Evolutionary conservation across 495 filamentous ascomycete genomes (phyloP).

Genomic region (Amorphotheca resinae): DNA sequence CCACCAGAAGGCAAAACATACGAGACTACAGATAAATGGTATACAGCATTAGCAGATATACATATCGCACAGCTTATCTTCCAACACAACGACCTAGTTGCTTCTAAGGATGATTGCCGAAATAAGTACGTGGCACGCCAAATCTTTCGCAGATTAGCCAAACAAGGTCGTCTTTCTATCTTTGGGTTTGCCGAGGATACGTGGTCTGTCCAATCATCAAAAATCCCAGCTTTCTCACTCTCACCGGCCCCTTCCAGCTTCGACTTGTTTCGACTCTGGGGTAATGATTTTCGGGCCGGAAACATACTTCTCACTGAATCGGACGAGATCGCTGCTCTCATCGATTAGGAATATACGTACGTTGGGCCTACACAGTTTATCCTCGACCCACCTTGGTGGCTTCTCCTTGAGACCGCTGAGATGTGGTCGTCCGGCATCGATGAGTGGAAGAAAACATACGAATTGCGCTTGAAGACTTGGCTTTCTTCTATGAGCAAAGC

Average conservation of each 20-base stretch:
- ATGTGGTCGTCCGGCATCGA: constrained; percentile 24
- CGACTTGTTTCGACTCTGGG: constrained; percentile 14
- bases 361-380: constrained; percentile 28
- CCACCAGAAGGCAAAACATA: constrained; percentile 24
- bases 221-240: neutral
- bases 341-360: constrained; percentile 32
- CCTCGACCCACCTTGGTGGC: constrained; percentile 32
- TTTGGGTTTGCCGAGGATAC: constrained; percentile 23
- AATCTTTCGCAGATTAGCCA: constrained; percentile 24
- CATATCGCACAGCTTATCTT: constrained; percentile 28
- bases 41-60: constrained; percentile 28
- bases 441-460: constrained; percentile 19
- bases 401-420: constrained; percentile 27
- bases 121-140: constrained; percentile 27
- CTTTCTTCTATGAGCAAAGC: constrained; percentile 21
- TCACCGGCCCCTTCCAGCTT: neutral
- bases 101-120: constrained; percentile 25
- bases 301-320: constrained; percentile 20
- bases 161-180: constrained; percentile 20
- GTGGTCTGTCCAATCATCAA: constrained; percentile 18
- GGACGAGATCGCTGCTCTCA: constrained; percentile 10
- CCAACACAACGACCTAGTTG: constrained; percentile 30
- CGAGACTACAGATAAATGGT: constrained; percentile 26
- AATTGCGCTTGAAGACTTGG: constrained; percentile 19
- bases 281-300: constrained; percentile 18